Conservation (phyloP, 1,284 basidiomycete genomes). For the Ceratobasidium sp. region DNA sequence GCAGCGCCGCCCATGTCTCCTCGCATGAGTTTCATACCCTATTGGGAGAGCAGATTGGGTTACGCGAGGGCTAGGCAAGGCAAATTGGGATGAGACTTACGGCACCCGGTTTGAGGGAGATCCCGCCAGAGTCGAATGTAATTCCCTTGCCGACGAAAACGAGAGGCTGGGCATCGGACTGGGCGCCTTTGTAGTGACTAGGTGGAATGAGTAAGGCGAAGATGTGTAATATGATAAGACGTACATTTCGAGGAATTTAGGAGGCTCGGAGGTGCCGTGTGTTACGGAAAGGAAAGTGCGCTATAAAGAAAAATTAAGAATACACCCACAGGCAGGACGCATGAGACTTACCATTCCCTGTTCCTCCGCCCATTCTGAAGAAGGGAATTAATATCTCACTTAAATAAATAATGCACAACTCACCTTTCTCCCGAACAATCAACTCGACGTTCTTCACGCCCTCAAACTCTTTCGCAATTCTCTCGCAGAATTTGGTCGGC, state of each 20-base stretch:
- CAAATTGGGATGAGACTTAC: constrained; percentile 62
- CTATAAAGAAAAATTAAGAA: constrained; percentile 56
- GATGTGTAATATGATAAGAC: neutral
- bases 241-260: constrained; percentile 89
- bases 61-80: neutral
- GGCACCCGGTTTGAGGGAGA: constrained; percentile 82
- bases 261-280: constrained; percentile 84
- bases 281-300: constrained; percentile 90
- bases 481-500: constrained; percentile 81
- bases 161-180: constrained; percentile 69
- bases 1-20: constrained; percentile 92
- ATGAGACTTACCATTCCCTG: constrained; percentile 78
- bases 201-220: constrained; percentile 33
- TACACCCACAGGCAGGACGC: too few species aligned
- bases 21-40: constrained; percentile 86
- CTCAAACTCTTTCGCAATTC: constrained; percentile 76
- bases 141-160: constrained; percentile 91
- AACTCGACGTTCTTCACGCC: constrained; percentile 79
- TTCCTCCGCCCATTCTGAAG: constrained; percentile 78
- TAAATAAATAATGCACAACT: constrained; percentile 41
- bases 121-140: constrained; percentile 91
- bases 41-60: neutral
- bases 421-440: constrained; percentile 81
- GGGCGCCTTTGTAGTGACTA: constrained; percentile 85
- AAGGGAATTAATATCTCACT: neutral